These are phyloP conservation scores for Diplocarpon mali DNA, from an alignment of 2,329 filamentous ascomycete species.

Conservation along the genomic window DNA sequence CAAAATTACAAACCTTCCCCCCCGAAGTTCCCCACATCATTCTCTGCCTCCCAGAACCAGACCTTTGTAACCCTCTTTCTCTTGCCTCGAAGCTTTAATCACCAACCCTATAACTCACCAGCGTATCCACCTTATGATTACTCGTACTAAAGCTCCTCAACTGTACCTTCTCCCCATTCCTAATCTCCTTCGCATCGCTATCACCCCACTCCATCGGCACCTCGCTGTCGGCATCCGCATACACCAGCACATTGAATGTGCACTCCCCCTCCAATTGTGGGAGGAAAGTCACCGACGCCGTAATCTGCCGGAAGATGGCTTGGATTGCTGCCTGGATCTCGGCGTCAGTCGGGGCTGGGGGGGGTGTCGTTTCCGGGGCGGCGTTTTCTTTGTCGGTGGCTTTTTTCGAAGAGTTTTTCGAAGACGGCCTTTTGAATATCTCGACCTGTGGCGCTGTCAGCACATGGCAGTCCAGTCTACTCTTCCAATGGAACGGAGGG, in stretches of 20 bases:
- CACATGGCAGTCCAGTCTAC: not conserved
- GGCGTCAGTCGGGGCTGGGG: conserved; percentile 51
- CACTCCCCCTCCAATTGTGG: conserved; percentile 90
- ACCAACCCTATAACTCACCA: conserved; percentile 76
- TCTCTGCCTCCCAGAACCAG: not conserved
- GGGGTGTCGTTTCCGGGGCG: conserved; percentile 33
- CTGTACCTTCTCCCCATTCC: conserved; percentile 86
- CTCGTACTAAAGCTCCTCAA: conserved; percentile 92
- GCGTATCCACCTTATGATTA: conserved; percentile 85
- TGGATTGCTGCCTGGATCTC: conserved; percentile 96
- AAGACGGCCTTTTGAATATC: conserved; percentile 40
- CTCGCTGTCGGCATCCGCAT: conserved; percentile 91
- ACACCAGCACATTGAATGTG: conserved; percentile 97
- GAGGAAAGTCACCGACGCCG: conserved; percentile 90
- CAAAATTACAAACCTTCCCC: not conserved
- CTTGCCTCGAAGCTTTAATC: conserved; percentile 26
- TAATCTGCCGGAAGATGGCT: conserved; percentile 95
- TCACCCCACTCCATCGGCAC: conserved; percentile 98
- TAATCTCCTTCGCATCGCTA: conserved; percentile 94
- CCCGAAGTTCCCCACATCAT: not conserved
- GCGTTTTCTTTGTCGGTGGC: conserved; percentile 61
- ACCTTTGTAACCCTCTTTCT: not conserved
- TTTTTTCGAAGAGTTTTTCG: conserved; percentile 35
- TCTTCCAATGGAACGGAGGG: not conserved
- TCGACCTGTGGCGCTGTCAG: conserved; percentile 29